phyloP scores from a whole-genome alignment of 352 stramenopile genomes.

The Pythium myriotylum region DNA sequence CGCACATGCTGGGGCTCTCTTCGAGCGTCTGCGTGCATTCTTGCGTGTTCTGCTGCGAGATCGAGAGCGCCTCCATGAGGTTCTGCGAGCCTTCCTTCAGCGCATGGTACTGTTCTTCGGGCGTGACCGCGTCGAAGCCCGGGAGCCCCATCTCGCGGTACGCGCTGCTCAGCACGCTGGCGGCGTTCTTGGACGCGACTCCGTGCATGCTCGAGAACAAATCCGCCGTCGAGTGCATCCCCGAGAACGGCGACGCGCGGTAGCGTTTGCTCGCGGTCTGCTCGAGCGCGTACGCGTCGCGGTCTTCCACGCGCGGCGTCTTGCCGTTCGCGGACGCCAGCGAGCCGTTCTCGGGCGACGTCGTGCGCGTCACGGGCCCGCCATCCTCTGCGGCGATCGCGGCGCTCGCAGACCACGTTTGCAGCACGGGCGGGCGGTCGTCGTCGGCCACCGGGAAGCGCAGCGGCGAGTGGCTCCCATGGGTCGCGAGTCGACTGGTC shows the following conservation, averaged over 20 bases:
- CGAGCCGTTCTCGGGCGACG: constrained; percentile 9
- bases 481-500: not conserved
- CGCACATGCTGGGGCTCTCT: constrained; percentile 55
- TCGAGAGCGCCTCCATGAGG: constrained; percentile 65
- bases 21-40: constrained; percentile 74
- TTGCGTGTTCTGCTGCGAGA: constrained; percentile 78
- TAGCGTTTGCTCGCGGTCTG: constrained; percentile 23
- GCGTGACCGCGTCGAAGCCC: constrained; percentile 19
- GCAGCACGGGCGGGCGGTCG: constrained; percentile 10
- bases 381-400: constrained; percentile 1
- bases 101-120: constrained; percentile 42
- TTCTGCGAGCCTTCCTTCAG: constrained; percentile 58
- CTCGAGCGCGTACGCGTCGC: constrained; percentile 20
- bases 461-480: not conserved
- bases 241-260: constrained; percentile 19
- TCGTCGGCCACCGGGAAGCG: constrained; percentile 2
- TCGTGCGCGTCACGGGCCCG: constrained; percentile 18
- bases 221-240: constrained; percentile 3
- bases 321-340: constrained; percentile 3
- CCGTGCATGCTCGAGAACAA: constrained; percentile 19
- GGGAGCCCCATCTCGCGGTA: constrained; percentile 15
- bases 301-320: constrained; percentile 14
- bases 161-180: not conserved
- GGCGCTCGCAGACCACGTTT: constrained; percentile 21
- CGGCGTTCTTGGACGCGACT: not conserved